Base-by-base conservation (phyloP, 2,329 filamentous ascomycete genomes). In the Onygenales sp. region DNA sequence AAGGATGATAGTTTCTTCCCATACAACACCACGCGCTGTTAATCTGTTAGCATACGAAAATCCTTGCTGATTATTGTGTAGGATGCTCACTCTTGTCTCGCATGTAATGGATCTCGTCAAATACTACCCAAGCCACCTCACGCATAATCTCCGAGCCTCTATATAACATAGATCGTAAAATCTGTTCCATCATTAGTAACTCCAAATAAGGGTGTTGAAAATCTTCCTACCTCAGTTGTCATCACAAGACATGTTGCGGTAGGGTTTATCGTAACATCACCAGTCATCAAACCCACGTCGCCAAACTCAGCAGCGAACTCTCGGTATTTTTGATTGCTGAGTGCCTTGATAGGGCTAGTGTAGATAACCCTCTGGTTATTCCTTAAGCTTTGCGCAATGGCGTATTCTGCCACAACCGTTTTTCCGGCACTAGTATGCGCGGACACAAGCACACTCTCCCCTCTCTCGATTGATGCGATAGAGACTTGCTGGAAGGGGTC, bases 81-180 rank as follows among this genome's bases (percentile, higher is more conserved):
- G 10, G 13, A 38, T 27, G 59, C 68, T 57, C 65, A 72, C 70
- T 77, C 72, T 94, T 94, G 72, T 98, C 93, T 65, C 93, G 84
- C 83, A 98, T 86, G 72, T 98, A 98, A 72, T 98, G 93, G 58
- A 98, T 95, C 71, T 98, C 93, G 71, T 98, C 93, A 63, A 98
- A 98, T 2, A 98, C 78, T 1, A 98, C 94, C 93, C 93, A 98
- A 11, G 87, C 91, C 1, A 98, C 94, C 75, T 98, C 93, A 61
- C 93, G 89, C 92, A 98, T 98, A 60, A 98, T 97, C 74, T 98
- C 93, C 0, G 93, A 97, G 56, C 93, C 93, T 61, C 93, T 83
- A 71, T 98, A 98, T 72, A 98, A 70, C 93, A 98, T 98, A 14
- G 92, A 97, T 48, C 93, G 86, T 67, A 98, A 72, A 89, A 98